phyloP scores from a whole-genome alignment of 345 rosid species.

The Citrus hindsii region DNA sequence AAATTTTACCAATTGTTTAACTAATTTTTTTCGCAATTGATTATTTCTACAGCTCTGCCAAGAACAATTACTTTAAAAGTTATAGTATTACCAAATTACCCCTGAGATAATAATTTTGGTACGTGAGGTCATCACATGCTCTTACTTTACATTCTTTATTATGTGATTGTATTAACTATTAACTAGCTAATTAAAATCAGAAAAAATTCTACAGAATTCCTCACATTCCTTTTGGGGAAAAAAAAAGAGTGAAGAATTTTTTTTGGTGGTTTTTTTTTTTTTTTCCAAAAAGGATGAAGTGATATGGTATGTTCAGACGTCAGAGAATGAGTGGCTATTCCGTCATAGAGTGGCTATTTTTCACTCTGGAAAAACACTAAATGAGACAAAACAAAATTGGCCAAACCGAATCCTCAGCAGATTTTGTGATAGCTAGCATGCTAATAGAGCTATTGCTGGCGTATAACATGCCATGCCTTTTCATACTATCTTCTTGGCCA shows the following conservation, averaged over 20 bases:
- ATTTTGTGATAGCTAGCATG: neutral
- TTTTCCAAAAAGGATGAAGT: neutral
- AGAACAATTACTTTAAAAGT: too few relatives aligned
- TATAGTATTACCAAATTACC: too few relatives aligned
- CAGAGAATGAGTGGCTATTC: slow-evolving; percentile 28
- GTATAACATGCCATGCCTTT: neutral
- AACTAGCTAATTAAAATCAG: neutral
- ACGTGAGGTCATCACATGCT: too few relatives aligned
- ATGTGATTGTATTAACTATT: neutral
- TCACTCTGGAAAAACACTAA: neutral
- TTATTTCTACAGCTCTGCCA: too few relatives aligned
- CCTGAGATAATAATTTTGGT: too few relatives aligned
- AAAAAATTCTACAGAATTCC: neutral
- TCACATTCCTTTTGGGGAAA: neutral
- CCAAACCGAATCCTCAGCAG: neutral
- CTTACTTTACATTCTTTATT: too few relatives aligned
- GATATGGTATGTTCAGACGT: too few relatives aligned
- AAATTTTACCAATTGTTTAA: too few relatives aligned
- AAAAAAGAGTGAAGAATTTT: neutral
- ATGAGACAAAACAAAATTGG: neutral
- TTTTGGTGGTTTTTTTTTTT: too few relatives aligned
- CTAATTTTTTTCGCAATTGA: too few relatives aligned
- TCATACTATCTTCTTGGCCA: too few relatives aligned
- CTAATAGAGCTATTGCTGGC: too few relatives aligned
- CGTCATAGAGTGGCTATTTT: neutral